Evolutionary conservation across 202 grass and related monocot species (phyloP), one percentile per base, ranked within the genome.

Genomic region (Digitaria exilis): DNA sequence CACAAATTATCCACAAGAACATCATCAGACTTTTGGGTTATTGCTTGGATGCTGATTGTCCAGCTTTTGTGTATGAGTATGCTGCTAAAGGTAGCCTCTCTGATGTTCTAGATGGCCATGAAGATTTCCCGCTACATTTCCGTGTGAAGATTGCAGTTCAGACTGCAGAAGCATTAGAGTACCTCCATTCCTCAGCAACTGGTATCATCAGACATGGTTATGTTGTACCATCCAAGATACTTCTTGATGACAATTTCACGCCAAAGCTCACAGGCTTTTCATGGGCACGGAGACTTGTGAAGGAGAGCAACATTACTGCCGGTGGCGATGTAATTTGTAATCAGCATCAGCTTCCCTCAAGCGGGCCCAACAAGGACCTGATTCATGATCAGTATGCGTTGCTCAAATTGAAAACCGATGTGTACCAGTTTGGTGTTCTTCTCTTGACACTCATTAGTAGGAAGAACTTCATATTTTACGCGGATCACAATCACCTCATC

Each of bases 231-330:
- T 81, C 80, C 58, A 92, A 84, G 16, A 89, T 92, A 34, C 87
- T 92, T 60, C 19, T 92, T 39, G 84, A 87, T 39, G 80, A 74
- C 6, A 89, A 84, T 80, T 81, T 89, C 49, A 76, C 73, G 16
- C 80, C 90, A 0, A 92, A 92, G 42, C 52, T 92, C 29, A 84
- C 87, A 18, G 84, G 84, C 61, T 92, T 92, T 63, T 80, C 84
- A 41, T 73, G 74, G 63, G 84, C 90, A 35, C 77, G 82, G 1
- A 69, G 78, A 73, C 56, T 93, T 63, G 69, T 88, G 29, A 77
- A 91, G 59, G 69, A 81, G 2, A 39, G 75, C 10, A 82, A 64
- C 9, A 75, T 41, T 46, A 84, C 9, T 29, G 21, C 32, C n/a
- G 5, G 61, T 12, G 19, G 73, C 6, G 5, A 54, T 44, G 48